These are phyloP conservation scores for Protea cynaroides DNA, from an alignment of 164 flowering plant genomes.

Conservation along the genomic window DNA sequence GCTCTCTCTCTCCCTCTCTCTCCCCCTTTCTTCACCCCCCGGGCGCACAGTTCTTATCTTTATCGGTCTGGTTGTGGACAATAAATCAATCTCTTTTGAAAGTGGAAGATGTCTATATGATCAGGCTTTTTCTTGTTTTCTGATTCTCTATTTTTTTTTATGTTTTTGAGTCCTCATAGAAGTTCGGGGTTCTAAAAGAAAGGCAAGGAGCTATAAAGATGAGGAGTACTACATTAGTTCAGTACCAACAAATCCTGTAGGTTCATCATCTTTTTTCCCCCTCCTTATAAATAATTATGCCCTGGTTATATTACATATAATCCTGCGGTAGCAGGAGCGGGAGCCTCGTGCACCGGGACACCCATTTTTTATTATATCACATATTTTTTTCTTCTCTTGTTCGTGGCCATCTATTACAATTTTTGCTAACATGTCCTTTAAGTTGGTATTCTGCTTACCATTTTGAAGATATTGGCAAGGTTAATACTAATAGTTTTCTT, in stretches of 20 bases:
- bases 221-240: constrained; percentile 87
- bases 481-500: not conserved
- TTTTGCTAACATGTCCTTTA: too few relatives aligned
- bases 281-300: too few relatives aligned
- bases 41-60: too few relatives aligned
- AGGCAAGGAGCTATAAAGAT: constrained; percentile 74
- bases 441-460: not conserved
- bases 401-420: not conserved
- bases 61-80: too few relatives aligned
- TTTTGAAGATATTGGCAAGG: not conserved
- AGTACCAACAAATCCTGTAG: constrained; percentile 77
- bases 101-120: not conserved
- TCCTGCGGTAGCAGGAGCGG: too few relatives aligned
- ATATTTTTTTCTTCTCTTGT: not conserved
- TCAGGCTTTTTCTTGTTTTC: not conserved
- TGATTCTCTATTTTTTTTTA: not conserved
- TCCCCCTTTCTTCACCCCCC: too few relatives aligned
- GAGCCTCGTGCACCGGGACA: too few relatives aligned
- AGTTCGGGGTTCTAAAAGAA: constrained; percentile 60
- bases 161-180: constrained; percentile 14
- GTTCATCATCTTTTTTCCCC: constrained; percentile 13
- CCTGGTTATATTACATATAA: too few relatives aligned
- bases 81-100: not conserved
- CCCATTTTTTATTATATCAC: not conserved
- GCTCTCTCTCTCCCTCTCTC: too few relatives aligned